These are phyloP conservation scores for Schwanniomyces sp. DNA, from an alignment of 805 yeast species.

Conservation along the genomic window DNA sequence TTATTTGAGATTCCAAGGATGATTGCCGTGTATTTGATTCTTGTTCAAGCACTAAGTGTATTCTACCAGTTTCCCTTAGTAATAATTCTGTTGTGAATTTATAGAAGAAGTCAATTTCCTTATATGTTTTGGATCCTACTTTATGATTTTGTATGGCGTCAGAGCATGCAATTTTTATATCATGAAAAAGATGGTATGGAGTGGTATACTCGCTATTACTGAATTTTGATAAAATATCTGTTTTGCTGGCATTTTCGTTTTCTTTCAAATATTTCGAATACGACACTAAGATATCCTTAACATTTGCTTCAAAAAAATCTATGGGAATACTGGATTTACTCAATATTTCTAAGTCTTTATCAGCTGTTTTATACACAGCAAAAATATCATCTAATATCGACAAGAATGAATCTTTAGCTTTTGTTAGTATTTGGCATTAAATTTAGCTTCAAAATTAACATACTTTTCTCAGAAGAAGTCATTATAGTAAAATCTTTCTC, in stretches of 20 bases:
- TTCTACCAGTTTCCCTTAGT: slow-evolving; percentile 56
- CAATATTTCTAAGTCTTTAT: slow-evolving; percentile 19
- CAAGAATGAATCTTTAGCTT: slow-evolving; percentile 7
- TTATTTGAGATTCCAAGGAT: slow-evolving; percentile 43
- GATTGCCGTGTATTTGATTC: slow-evolving; percentile 19
- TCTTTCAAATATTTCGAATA: slow-evolving; percentile 35
- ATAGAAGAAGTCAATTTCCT: slow-evolving; percentile 59
- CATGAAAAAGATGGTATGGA: slow-evolving; percentile 64
- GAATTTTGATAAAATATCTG: slow-evolving; percentile 46
- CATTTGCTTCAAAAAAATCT: slow-evolving; percentile 46
- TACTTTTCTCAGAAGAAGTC: slow-evolving; percentile 6
- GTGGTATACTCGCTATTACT: slow-evolving; percentile 40
- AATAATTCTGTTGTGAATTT: slow-evolving; percentile 62
- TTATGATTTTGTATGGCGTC: slow-evolving; percentile 46
- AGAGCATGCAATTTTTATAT: slow-evolving; percentile 57
- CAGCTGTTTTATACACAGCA: slow-evolving; percentile 26
- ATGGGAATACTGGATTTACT: slow-evolving; percentile 35
- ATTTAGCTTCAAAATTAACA: neutral
- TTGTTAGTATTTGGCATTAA: slow-evolving; percentile 4
- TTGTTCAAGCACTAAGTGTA: slow-evolving; percentile 27
- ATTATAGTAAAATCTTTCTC: neutral
- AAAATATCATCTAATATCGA: slow-evolving; percentile 20
- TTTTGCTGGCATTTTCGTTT: slow-evolving; percentile 23
- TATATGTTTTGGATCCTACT: slow-evolving; percentile 50
- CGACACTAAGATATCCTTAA: slow-evolving; percentile 43